Conservation (phyloP, 2,329 filamentous ascomycete genomes). For the Cladophialophora chaetospira region DNA sequence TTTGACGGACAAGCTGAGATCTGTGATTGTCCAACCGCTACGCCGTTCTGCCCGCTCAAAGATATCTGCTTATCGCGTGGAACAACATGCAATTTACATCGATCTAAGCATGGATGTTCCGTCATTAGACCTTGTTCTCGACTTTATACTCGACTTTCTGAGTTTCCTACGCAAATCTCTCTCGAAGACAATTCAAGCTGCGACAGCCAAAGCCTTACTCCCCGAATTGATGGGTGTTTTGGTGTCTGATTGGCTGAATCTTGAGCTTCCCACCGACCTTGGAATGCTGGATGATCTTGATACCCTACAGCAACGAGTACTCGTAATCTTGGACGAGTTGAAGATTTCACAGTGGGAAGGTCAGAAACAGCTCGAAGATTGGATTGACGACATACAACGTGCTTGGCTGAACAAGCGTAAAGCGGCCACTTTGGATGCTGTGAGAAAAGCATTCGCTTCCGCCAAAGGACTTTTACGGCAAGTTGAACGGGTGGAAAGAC, state of each 20-base stretch:
- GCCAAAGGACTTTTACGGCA: slow-evolving; percentile 68
- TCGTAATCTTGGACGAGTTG: slow-evolving; percentile 65
- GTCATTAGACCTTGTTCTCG: slow-evolving; percentile 43
- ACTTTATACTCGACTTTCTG: slow-evolving; percentile 48
- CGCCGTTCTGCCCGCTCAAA: slow-evolving; percentile 19
- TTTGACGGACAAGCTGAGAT: slow-evolving; percentile 24
- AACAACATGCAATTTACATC: slow-evolving; percentile 37
- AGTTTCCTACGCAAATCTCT: slow-evolving; percentile 55
- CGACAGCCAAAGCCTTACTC: slow-evolving; percentile 70
- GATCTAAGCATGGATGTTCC: slow-evolving; percentile 33
- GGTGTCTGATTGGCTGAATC: slow-evolving; percentile 72
- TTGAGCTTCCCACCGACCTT: slow-evolving; percentile 73
- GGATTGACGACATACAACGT: slow-evolving; percentile 76
- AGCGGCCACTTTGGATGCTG: slow-evolving; percentile 73
- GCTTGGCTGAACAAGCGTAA: slow-evolving; percentile 85
- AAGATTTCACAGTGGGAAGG: slow-evolving; percentile 64
- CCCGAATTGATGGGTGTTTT: slow-evolving; percentile 68
- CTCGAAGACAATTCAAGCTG: slow-evolving; percentile 50
- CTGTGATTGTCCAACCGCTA: slow-evolving; percentile 26
- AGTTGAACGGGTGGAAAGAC: slow-evolving; percentile 83
- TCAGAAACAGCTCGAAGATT: slow-evolving; percentile 67
- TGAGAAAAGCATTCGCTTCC: slow-evolving; percentile 67
- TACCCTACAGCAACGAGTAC: slow-evolving; percentile 64
- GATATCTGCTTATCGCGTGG: slow-evolving; percentile 27
- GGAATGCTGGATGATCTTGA: slow-evolving; percentile 73